These are phyloP conservation scores for Suhomyces anneliseae DNA, from an alignment of 1,139 yeast species.

Conservation along the genomic window DNA sequence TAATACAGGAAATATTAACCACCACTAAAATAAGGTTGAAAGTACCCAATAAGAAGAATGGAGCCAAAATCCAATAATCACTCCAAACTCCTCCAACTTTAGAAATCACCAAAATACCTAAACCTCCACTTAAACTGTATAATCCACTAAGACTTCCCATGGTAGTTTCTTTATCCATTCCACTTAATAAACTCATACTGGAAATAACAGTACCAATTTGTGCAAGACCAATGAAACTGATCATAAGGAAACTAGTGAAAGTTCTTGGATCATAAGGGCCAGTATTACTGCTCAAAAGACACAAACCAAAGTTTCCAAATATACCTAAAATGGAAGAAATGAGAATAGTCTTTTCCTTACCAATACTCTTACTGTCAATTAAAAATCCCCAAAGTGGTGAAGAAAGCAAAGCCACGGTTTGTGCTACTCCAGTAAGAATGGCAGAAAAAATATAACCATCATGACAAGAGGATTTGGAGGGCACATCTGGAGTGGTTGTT, in stretches of 20 bases:
- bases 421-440: conserved; percentile 65
- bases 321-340: conserved; percentile 36
- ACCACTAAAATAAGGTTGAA: conserved; percentile 33
- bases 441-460: conserved; percentile 69
- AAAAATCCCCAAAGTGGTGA: conserved; percentile 67
- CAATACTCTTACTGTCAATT: conserved; percentile 44
- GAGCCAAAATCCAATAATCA: conserved; percentile 58
- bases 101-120: conserved; percentile 63
- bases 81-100: conserved; percentile 63
- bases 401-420: conserved; percentile 53
- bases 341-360: conserved; percentile 31
- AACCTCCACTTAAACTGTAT: conserved; percentile 64
- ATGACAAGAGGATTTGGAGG: conserved; percentile 47
- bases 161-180: conserved; percentile 25
- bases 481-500: conserved; percentile 11
- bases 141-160: conserved; percentile 72
- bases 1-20: conserved; percentile 2
- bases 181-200: conserved; percentile 44
- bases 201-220: conserved; percentile 62
- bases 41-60: conserved; percentile 55
- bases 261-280: conserved; percentile 36
- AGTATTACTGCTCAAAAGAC: conserved; percentile 18
- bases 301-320: conserved; percentile 34
- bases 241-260: conserved; percentile 30
- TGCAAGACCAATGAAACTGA: conserved; percentile 38